A percentile compares a stretch with the other conserved stretches of the same genome.
Conservation (phyloP, 2,329 filamentous ascomycete species). For the Septoria linicola region DNA sequence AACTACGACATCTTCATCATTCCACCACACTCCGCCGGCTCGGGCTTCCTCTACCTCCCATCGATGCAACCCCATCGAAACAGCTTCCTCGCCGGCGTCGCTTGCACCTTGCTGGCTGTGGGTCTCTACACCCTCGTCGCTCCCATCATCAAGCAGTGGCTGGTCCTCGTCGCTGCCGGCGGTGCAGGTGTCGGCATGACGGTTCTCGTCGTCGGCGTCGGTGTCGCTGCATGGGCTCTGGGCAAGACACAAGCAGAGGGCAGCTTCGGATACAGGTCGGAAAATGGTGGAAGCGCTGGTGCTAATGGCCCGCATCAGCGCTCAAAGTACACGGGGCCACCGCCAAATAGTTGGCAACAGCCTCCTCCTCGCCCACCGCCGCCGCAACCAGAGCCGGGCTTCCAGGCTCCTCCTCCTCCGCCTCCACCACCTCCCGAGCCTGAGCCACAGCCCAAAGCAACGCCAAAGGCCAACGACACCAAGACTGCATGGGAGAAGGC, state of each 20-base stretch:
- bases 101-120: slow-evolving; percentile 70
- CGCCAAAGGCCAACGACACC: slow-evolving; percentile 28
- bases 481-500: slow-evolving; percentile 62
- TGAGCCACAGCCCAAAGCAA: slow-evolving; percentile 27
- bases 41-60: slow-evolving; percentile 91
- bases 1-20: slow-evolving; percentile 98
- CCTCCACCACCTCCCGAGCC: slow-evolving; percentile 25
- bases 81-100: slow-evolving; percentile 86
- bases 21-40: slow-evolving; percentile 83
- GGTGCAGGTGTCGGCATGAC: slow-evolving; percentile 69
- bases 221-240: slow-evolving; percentile 73
- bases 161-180: slow-evolving; percentile 66
- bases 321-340: slow-evolving; percentile 28
- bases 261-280: slow-evolving; percentile 30
- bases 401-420: slow-evolving; percentile 14
- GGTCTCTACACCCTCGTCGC: slow-evolving; percentile 70
- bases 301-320: slow-evolving; percentile 34
- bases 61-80: slow-evolving; percentile 82
- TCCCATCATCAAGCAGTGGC: slow-evolving; percentile 73
- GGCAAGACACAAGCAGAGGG: slow-evolving; percentile 63
- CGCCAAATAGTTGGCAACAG: slow-evolving; percentile 26
- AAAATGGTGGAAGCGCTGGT: slow-evolving; percentile 35
- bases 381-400: slow-evolving; percentile 13
- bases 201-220: slow-evolving; percentile 70
- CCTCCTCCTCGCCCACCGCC: slow-evolving; percentile 16